Percentiles rank a stretch among this genome's conserved stretches.
Conservation (phyloP, 441 rosid genomes). For the Populus hybrid region DNA sequence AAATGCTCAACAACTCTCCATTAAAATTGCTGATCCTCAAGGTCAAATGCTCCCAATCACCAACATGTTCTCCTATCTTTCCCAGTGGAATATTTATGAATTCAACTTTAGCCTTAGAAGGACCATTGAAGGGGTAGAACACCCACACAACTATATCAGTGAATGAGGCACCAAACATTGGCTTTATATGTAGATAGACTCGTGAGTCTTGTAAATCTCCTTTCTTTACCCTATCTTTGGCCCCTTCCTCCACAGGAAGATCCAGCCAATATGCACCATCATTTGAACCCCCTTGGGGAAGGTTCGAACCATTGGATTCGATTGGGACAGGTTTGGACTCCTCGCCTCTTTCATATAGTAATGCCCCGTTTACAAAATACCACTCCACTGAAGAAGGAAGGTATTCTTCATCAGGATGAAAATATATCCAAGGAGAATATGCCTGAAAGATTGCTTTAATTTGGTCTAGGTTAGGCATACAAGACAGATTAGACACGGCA, state of each 20-base stretch:
- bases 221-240: constrained; percentile 53
- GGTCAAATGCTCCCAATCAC: constrained; percentile 90
- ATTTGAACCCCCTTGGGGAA: constrained; percentile 71
- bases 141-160: constrained; percentile 72
- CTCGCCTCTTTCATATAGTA: constrained; percentile 55
- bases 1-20: constrained; percentile 50
- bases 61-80: constrained; percentile 76
- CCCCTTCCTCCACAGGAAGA: constrained; percentile 50
- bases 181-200: constrained; percentile 72
- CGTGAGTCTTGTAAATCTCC: constrained; percentile 47
- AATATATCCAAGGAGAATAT: constrained; percentile 63
- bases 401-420: constrained; percentile 71
- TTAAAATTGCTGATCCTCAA: constrained; percentile 70
- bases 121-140: constrained; percentile 83
- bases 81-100: constrained; percentile 49
- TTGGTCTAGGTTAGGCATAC: constrained; percentile 61
- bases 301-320: constrained; percentile 59
- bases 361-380: constrained; percentile 67
- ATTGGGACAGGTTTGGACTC: constrained; percentile 54
- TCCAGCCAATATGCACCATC: constrained; percentile 80
- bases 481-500: constrained; percentile 28
- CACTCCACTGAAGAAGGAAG: constrained; percentile 71
- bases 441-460: constrained; percentile 38
- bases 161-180: constrained; percentile 71
- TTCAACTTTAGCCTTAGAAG: constrained; percentile 62